phyloP scores from a whole-genome alignment of 129 eudicot genomes.

The Tagetes erecta region DNA sequence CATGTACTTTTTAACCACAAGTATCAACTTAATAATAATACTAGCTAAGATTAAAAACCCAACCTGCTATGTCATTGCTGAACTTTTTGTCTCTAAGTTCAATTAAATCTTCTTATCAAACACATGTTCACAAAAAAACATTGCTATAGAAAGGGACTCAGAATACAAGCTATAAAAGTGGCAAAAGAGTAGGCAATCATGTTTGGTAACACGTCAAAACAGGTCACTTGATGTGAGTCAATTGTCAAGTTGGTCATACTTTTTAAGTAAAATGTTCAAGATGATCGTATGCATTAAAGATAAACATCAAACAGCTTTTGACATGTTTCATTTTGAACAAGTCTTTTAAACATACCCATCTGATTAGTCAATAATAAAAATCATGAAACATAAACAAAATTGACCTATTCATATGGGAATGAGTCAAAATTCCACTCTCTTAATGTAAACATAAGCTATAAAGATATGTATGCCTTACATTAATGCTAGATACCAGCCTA shows the following conservation, averaged over 20 bases:
- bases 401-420: background rate
- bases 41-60: slow-evolving; percentile 5
- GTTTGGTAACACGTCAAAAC: background rate
- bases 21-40: background rate
- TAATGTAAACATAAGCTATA: background rate
- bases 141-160: background rate
- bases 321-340: background rate
- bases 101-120: slow-evolving; percentile 34
- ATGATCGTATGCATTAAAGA: background rate
- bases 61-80: slow-evolving; percentile 20
- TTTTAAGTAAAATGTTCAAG: background rate
- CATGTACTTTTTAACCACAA: background rate
- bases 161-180: background rate
- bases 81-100: slow-evolving; percentile 30
- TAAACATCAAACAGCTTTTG: background rate
- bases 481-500: background rate
- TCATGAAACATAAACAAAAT: background rate
- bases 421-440: background rate
- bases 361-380: background rate
- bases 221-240: background rate
- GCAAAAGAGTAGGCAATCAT: background rate
- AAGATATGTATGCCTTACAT: slow-evolving; percentile 11
- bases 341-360: background rate
- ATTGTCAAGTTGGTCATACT: background rate
- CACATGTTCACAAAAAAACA: slow-evolving; percentile 28